These are phyloP conservation scores for Trichosporon coremiiforme DNA, from an alignment of 1,284 basidiomycete species.

Conservation along the genomic window DNA sequence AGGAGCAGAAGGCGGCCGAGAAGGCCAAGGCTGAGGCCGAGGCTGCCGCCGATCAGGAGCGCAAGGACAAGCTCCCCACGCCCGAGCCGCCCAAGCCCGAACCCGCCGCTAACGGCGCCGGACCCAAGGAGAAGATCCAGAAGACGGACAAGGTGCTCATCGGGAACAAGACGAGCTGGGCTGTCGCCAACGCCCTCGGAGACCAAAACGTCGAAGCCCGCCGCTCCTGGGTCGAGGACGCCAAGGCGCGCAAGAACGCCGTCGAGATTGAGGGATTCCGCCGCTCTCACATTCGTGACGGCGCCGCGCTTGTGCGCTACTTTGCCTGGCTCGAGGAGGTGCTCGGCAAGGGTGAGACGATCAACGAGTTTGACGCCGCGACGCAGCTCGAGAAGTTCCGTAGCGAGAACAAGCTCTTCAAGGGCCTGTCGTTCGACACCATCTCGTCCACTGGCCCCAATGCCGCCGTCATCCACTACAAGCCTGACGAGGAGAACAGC, in stretches of 20 bases:
- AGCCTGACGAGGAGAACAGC: constrained; percentile 73
- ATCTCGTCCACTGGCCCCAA: constrained; percentile 90
- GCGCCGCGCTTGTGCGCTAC: constrained; percentile 79
- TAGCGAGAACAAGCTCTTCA: constrained; percentile 75
- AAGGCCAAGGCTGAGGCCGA: constrained; percentile 23
- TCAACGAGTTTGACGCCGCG: constrained; percentile 82
- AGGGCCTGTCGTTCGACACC: constrained; percentile 86
- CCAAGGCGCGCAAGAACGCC: constrained; percentile 88
- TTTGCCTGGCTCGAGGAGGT: constrained; percentile 94
- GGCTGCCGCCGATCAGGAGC: constrained; percentile 19
- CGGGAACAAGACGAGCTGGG: constrained; percentile 73
- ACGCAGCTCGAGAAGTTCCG: constrained; percentile 76
- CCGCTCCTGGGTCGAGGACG: constrained; percentile 73
- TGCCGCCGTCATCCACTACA: constrained; percentile 92
- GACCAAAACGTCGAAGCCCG: constrained; percentile 65
- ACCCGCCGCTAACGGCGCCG: constrained; percentile 3
- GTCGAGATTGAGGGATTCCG: constrained; percentile 87
- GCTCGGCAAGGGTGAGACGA: constrained; percentile 65
- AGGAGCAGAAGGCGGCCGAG: constrained; percentile 27
- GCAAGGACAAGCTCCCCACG: constrained; percentile 13
- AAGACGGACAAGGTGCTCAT: constrained; percentile 59
- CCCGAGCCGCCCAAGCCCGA: constrained; percentile 25
- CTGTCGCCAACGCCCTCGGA: constrained; percentile 74
- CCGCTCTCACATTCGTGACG: constrained; percentile 84
- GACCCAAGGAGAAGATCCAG: constrained; percentile 39